phyloP scores from a whole-genome alignment of 768 basidiomycete species.

The Suillus plorans region DNA sequence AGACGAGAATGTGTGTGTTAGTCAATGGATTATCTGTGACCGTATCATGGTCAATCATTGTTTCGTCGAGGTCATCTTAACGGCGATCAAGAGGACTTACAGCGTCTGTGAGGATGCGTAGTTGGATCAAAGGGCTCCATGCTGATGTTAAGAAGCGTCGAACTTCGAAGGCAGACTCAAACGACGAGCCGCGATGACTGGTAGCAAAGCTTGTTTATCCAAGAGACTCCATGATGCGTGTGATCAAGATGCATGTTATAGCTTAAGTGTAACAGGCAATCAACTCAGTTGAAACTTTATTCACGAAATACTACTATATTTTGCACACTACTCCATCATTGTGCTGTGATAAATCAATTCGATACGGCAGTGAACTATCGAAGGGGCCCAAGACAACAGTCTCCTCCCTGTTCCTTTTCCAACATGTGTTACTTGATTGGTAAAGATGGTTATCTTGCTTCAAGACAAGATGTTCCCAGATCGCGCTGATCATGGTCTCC shows the following conservation, averaged over 20 bases:
- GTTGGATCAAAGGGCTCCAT: conserved; percentile 52
- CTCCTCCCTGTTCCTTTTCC: neutral
- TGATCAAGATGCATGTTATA: neutral
- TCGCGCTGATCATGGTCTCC: neutral
- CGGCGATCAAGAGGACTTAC: conserved; percentile 38
- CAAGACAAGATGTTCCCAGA: neutral
- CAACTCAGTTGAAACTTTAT: neutral
- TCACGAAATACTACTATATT: neutral
- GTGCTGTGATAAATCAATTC: too few species aligned
- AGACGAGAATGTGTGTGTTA: conserved; percentile 76
- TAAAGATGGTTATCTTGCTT: neutral
- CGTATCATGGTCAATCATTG: conserved; percentile 5
- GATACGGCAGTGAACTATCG: neutral
- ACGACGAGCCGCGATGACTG: too few species aligned
- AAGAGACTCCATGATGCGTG: neutral
- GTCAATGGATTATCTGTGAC: conserved; percentile 76
- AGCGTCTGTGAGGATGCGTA: conserved; percentile 68
- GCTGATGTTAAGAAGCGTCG: conserved; percentile 16
- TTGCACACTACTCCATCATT: too few species aligned
- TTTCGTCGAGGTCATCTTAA: conserved; percentile 2
- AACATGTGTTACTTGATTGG: neutral
- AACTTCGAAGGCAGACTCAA: neutral
- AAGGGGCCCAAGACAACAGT: neutral
- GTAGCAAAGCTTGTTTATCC: neutral
- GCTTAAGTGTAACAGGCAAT: neutral